Evolutionary conservation across 2,329 filamentous ascomycete species (phyloP).

Genomic region (Aspergillus brasiliensis): DNA sequence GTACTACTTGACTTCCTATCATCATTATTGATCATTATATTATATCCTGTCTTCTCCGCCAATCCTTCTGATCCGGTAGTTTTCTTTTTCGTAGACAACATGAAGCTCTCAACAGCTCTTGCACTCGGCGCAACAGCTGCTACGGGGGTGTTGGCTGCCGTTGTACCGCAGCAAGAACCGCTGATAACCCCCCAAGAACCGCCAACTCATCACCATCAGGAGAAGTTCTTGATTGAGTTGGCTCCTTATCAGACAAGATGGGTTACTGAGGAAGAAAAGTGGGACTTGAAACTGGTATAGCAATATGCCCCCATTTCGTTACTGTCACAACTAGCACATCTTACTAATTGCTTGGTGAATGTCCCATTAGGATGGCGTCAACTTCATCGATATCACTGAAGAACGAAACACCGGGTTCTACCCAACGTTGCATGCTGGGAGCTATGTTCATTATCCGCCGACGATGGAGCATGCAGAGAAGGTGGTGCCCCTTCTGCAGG

Average conservation of each 20-base stretch:
- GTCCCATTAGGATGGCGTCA: conserved; percentile 67
- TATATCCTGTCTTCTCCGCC: background rate
- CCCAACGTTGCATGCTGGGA: conserved; percentile 38
- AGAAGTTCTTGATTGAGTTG: conserved; percentile 77
- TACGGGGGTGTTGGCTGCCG: conserved; percentile 33
- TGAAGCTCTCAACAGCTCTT: conserved; percentile 40
- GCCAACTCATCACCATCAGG: conserved; percentile 34
- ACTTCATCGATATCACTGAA: conserved; percentile 94
- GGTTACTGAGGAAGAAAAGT: conserved; percentile 95
- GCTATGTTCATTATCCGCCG: conserved; percentile 64
- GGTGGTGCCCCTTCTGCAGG: conserved; percentile 66
- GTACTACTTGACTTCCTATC: background rate
- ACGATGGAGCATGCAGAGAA: conserved; percentile 66
- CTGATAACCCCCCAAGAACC: conserved; percentile 23
- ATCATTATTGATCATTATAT: background rate
- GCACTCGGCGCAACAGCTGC: conserved; percentile 39
- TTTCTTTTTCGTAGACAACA: conserved; percentile 19
- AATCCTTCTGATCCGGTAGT: background rate
- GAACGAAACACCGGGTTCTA: conserved; percentile 63
- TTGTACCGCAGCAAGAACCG: conserved; percentile 35
- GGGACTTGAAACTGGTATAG: conserved; percentile 79
- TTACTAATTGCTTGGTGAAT: conserved; percentile 9
- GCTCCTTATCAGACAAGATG: conserved; percentile 79
- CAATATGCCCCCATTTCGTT: background rate
- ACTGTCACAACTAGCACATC: background rate